Conservation (phyloP, 306 rosid genomes). For the Glycyrrhiza uralensis region DNA sequence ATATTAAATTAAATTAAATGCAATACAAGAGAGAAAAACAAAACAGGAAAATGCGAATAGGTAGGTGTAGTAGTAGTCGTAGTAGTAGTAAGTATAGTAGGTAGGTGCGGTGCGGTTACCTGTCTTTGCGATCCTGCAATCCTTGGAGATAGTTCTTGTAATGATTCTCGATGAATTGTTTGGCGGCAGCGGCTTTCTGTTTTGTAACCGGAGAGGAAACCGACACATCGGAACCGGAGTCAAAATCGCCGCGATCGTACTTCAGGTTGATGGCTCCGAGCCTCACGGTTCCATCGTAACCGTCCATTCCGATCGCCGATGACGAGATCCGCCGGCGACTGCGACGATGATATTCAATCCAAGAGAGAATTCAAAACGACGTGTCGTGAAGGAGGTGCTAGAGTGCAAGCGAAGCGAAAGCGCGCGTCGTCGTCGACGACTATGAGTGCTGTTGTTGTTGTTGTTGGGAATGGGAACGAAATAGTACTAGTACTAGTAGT, state of each 20-base stretch:
- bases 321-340: constrained; percentile 30
- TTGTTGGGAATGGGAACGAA: neutral
- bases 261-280: constrained; percentile 77
- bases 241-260: constrained; percentile 62
- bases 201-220: constrained; percentile 94
- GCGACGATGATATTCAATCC: neutral
- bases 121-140: constrained; percentile 93
- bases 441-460: neutral
- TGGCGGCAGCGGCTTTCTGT: constrained; percentile 95
- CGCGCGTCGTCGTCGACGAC: no score
- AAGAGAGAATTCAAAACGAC: neutral
- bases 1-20: neutral
- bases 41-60: neutral
- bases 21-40: neutral
- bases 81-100: neutral
- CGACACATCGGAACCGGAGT: constrained; percentile 68
- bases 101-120: constrained; percentile 34
- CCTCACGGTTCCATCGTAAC: constrained; percentile 78
- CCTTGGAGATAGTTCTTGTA: constrained; percentile 94
- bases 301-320: constrained; percentile 54
- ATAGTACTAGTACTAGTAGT: no score
- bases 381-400: neutral
- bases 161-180: constrained; percentile 95
- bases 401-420: neutral
- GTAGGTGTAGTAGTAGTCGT: no score